phyloP scores from a whole-genome alignment of 192 early-diverging fungal genomes.

The Backusella tuberculispora region DNA sequence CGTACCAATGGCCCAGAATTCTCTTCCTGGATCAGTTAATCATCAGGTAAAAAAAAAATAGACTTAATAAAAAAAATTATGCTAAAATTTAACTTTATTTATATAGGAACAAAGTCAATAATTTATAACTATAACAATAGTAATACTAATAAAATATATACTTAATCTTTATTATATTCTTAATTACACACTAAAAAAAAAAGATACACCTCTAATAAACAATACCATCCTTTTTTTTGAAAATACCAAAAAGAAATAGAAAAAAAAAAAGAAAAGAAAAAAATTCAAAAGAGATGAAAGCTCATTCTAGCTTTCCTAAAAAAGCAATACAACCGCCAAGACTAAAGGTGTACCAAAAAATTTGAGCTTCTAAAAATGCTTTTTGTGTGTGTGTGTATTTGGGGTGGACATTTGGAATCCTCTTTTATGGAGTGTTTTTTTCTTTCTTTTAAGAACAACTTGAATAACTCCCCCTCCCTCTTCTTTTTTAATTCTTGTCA shows the following conservation, averaged over 20 bases:
- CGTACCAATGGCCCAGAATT: conserved; percentile 9
- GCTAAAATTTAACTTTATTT: background rate
- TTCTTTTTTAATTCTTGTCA: too few species aligned
- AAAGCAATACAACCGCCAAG: background rate
- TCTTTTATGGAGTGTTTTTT: too few species aligned
- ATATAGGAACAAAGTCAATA: background rate
- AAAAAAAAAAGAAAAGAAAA: background rate
- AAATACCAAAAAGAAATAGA: background rate
- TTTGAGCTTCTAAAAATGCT: background rate
- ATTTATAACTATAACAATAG: background rate
- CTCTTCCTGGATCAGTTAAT: conserved; percentile 14
- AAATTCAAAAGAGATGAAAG: background rate
- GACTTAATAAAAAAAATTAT: background rate
- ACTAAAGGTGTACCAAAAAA: background rate
- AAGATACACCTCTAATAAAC: background rate
- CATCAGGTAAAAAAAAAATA: background rate
- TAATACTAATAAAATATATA: background rate
- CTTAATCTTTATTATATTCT: background rate
- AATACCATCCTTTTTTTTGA: background rate
- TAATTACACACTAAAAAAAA: background rate
- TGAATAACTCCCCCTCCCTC: too few species aligned
- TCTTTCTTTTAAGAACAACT: too few species aligned
- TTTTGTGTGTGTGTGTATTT: too few species aligned
- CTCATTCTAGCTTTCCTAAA: conserved; percentile 6
- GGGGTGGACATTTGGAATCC: too few species aligned